These are phyloP conservation scores for Geotrichum fermentans DNA, from an alignment of 1,139 yeast genomes.

Conservation along the genomic window DNA sequence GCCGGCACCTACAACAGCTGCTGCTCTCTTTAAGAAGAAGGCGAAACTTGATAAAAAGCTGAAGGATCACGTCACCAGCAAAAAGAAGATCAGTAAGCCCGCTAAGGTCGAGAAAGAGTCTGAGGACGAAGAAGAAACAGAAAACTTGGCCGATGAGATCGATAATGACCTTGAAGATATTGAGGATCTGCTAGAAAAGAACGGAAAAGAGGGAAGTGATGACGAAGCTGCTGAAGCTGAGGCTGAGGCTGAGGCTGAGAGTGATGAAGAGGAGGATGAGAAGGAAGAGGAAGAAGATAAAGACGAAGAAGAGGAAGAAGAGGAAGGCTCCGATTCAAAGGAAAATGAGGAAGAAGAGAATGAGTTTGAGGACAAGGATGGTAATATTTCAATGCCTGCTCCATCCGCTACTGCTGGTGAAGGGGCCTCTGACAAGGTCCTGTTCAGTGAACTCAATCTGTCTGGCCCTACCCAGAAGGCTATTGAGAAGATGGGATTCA, in stretches of 20 bases:
- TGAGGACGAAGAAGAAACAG: slow-evolving; percentile 20
- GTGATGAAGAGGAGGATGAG: slow-evolving; percentile 26
- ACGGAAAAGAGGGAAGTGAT: background rate
- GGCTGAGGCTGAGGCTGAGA: slow-evolving; percentile 24
- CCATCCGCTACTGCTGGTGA: slow-evolving; percentile 21
- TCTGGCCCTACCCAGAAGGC: slow-evolving; percentile 79
- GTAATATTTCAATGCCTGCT: slow-evolving; percentile 29
- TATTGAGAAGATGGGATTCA: slow-evolving; percentile 79
- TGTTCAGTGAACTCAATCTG: slow-evolving; percentile 57
- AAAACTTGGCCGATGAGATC: slow-evolving; percentile 29
- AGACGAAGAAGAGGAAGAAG: slow-evolving; percentile 26
- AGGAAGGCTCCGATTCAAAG: slow-evolving; percentile 23
- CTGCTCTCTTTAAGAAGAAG: slow-evolving; percentile 3
- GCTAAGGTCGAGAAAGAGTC: slow-evolving; percentile 4
- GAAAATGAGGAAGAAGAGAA: slow-evolving; percentile 26
- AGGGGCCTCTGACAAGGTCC: slow-evolving; percentile 24
- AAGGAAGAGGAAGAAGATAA: slow-evolving; percentile 26
- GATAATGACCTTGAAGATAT: slow-evolving; percentile 29
- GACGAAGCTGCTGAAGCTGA: slow-evolving; percentile 21
- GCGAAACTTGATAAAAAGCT: slow-evolving; percentile 1
- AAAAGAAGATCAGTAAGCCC: background rate
- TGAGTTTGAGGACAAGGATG: slow-evolving; percentile 25
- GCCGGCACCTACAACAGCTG: slow-evolving; percentile 3
- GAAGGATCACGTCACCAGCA: slow-evolving; percentile 1
- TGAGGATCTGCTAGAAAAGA: slow-evolving; percentile 25